Base-by-base conservation (phyloP, 345 rosid genomes). In the Citrus glauca region DNA sequence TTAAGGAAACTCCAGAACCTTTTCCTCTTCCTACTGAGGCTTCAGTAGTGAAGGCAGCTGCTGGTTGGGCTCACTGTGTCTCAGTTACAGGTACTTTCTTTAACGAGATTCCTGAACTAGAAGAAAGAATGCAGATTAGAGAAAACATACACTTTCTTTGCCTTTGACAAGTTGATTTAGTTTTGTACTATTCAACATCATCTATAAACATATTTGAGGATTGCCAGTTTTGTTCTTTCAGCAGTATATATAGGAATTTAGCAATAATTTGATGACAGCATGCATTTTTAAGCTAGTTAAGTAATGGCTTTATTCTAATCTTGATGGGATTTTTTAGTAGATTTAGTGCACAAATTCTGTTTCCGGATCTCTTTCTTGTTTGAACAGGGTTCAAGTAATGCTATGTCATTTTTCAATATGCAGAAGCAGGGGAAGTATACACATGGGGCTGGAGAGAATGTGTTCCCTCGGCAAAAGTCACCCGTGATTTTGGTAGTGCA, bases 381-480 rank as follows among this genome's bases (percentile, higher is more conserved):
- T 71, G 42, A 61, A 57, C 56, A 22, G 45, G 45, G 45, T 40
- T 40, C 45, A 40, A 40, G 4, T 64, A 24, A 75, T 53, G 25
- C 40, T 56, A 28, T 63, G 61, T 74, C 35, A 28, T 30, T 64
- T 48, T 19, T 74, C 63, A 13, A 79, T 71, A 40, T 81, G 73
- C 87, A 92, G 98, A 87, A 57, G 75, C 76, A 56, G 98, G 93
- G 64, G 98, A 91, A 79, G 84, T 84, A 19, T 92, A 88, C 80
- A 84, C 97, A 22, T 94, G 97, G 98, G 98, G 97, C n/a, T 94
- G 98, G 98, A 94, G 88, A 77, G 97, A 94, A 75, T 92, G 98
- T 73, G 88, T 92, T 50, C 98, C 96, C 62, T 87, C 86, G 7
- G 82, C 83, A 57, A 88, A 88, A 74, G 32, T 79, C 24, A 42